Evolutionary conservation across 2,329 filamentous ascomycete species (phyloP).

Genomic region (Talaromyces sp.): DNA sequence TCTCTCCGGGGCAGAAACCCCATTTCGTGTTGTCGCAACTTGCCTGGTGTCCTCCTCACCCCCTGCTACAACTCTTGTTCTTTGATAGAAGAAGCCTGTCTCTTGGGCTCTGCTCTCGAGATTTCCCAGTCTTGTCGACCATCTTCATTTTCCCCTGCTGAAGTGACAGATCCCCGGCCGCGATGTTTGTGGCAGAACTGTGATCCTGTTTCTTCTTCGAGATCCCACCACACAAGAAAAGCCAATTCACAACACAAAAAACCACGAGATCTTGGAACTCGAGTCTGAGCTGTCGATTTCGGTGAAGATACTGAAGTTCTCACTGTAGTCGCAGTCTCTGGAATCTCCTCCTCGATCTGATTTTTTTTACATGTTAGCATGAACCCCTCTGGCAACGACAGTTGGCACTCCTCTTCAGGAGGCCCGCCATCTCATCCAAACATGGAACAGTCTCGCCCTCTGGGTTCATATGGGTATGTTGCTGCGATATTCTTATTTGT

Average conservation of each 20-base stretch:
- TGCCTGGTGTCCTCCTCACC: background rate
- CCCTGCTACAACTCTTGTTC: background rate
- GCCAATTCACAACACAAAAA: background rate
- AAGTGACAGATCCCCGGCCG: conserved; percentile 11
- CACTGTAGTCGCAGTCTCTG: background rate
- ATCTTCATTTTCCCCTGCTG: conserved; percentile 4
- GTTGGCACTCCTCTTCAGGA: conserved; percentile 34
- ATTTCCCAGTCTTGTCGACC: background rate
- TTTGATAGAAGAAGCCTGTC: background rate
- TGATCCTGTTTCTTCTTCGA: conserved; percentile 5
- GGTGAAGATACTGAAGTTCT: background rate
- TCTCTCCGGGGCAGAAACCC: background rate
- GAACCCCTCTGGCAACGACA: conserved; percentile 39
- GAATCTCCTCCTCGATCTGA: background rate
- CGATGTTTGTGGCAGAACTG: conserved; percentile 24
- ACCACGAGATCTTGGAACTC: background rate
- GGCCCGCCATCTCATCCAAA: conserved; percentile 36
- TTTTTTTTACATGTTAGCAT: conserved; percentile 21
- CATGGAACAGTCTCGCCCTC: conserved; percentile 37
- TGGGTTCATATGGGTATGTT: conserved; percentile 40
- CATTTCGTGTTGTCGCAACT: background rate
- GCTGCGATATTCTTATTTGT: background rate
- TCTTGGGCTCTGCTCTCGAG: background rate
- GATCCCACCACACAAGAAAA: background rate
- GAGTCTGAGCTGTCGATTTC: background rate